Percentiles rank a stretch among this genome's conserved stretches.
Conservation (phyloP, 257 asterid genomes). For the Gentiana dahurica region DNA sequence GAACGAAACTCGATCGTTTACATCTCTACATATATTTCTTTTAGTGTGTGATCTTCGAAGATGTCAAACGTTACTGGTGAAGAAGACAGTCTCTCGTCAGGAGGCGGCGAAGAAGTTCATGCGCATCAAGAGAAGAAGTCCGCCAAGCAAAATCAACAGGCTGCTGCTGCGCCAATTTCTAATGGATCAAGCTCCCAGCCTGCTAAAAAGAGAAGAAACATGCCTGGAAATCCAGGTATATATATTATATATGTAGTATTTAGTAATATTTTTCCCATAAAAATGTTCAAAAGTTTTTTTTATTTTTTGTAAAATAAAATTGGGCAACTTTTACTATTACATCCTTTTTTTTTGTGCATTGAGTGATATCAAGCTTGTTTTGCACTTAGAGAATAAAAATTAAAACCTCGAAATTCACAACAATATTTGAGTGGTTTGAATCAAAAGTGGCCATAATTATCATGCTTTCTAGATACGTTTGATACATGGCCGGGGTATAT, state of each 20-base stretch:
- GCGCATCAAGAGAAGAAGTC: background rate
- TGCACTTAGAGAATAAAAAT: too few relatives aligned
- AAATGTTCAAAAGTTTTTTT: background rate
- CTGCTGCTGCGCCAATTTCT: background rate
- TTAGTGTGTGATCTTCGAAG: too few relatives aligned
- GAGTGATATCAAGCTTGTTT: background rate
- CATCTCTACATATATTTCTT: too few relatives aligned
- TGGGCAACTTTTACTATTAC: background rate
- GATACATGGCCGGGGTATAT: too few relatives aligned
- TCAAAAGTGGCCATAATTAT: too few relatives aligned
- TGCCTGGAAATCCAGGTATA: slow-evolving; percentile 30
- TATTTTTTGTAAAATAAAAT: background rate
- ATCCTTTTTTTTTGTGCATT: background rate
- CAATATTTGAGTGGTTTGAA: background rate
- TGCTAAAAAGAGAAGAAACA: slow-evolving; percentile 22
- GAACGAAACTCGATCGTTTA: background rate
- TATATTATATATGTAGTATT: background rate
- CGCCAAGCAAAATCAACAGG: background rate
- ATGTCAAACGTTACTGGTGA: slow-evolving; percentile 8
- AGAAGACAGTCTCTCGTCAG: slow-evolving; percentile 3
- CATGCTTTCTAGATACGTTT: too few relatives aligned
- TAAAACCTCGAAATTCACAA: background rate
- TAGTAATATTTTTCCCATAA: background rate
- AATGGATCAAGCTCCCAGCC: too few relatives aligned
- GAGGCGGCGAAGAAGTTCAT: background rate